Conservation (phyloP, 352 stramenopile genomes). For the Phytophthora foliorum region DNA sequence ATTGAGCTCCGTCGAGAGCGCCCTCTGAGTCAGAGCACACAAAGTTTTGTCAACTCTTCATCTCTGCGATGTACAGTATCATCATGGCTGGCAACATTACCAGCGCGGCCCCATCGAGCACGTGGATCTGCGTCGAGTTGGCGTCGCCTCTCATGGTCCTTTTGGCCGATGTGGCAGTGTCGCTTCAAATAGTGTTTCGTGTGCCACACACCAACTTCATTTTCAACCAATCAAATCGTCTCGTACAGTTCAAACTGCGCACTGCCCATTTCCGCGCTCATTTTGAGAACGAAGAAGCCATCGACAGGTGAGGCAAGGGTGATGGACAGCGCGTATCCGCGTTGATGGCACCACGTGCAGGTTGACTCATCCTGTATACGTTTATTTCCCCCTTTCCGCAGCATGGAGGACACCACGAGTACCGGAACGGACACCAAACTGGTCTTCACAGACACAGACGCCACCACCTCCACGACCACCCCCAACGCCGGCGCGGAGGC, state of each 20-base stretch:
- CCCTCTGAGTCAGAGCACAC: constrained; percentile 22
- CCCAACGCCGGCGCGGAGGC: constrained; percentile 20
- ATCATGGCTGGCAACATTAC: constrained; percentile 22
- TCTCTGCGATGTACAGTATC: neutral
- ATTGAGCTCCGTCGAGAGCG: constrained; percentile 71
- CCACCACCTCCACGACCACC: constrained; percentile 29
- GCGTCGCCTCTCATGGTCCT: constrained; percentile 28
- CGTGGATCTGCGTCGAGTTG: constrained; percentile 41
- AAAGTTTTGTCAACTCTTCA: neutral
- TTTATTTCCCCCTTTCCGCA: neutral
- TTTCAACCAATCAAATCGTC: constrained; percentile 23
- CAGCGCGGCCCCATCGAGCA: constrained; percentile 51
- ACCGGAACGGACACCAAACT: constrained; percentile 35
- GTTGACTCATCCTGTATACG: neutral
- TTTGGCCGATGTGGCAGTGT: constrained; percentile 1
- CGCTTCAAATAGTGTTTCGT: constrained; percentile 29
- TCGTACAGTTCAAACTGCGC: constrained; percentile 12
- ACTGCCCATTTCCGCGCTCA: constrained; percentile 30
- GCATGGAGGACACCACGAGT: constrained; percentile 48
- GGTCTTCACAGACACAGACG: constrained; percentile 41
- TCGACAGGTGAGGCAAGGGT: neutral
- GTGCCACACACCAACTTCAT: constrained; percentile 10
- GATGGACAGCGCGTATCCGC: neutral
- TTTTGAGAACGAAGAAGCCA: constrained; percentile 27
- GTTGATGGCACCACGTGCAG: neutral